A percentile compares a stretch with the other conserved stretches of the same genome.
Evolutionary conservation across 306 rosid genomes (phyloP).

Genomic region (Psophocarpus tetragonolobus): DNA sequence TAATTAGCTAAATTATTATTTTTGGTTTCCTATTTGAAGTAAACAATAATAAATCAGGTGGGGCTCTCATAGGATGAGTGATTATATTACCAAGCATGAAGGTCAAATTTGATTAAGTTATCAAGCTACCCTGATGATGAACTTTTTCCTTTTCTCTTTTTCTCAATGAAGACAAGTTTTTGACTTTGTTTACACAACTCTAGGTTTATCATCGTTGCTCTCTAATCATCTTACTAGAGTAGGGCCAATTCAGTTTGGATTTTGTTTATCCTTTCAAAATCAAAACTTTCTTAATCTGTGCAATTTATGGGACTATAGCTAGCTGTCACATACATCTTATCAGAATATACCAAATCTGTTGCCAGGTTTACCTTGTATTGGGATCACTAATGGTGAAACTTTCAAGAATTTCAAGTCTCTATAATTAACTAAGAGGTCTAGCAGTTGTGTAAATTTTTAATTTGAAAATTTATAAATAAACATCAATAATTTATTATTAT

Average conservation of each 20-base stretch:
- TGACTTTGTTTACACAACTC: slow-evolving; percentile 39
- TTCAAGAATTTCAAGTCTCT: background rate
- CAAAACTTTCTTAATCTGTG: slow-evolving; percentile 28
- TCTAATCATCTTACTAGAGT: slow-evolving; percentile 18
- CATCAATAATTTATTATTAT: too few relatives aligned
- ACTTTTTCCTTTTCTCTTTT: slow-evolving; percentile 22
- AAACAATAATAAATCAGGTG: slow-evolving; percentile 9
- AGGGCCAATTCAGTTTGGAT: slow-evolving; percentile 36
- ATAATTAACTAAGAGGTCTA: background rate
- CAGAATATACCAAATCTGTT: slow-evolving; percentile 7
- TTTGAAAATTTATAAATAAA: too few relatives aligned
- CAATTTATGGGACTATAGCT: slow-evolving; percentile 2
- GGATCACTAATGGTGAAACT: slow-evolving; percentile 3
- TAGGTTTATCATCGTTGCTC: slow-evolving; percentile 11
- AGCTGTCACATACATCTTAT: slow-evolving; percentile 14
- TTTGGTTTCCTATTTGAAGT: slow-evolving; percentile 9
- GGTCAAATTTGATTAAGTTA: slow-evolving; percentile 33
- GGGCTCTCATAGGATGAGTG: slow-evolving; percentile 26
- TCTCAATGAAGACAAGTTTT: slow-evolving; percentile 40
- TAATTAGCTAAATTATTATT: slow-evolving; percentile 18
- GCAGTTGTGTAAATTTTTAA: too few relatives aligned
- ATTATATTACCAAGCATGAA: slow-evolving; percentile 18
- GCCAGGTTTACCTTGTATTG: slow-evolving; percentile 13
- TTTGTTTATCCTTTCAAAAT: slow-evolving; percentile 30
- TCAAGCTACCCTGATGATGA: slow-evolving; percentile 7